phyloP scores from a whole-genome alignment of 805 yeast genomes.

The Saturnispora zaruensis region DNA sequence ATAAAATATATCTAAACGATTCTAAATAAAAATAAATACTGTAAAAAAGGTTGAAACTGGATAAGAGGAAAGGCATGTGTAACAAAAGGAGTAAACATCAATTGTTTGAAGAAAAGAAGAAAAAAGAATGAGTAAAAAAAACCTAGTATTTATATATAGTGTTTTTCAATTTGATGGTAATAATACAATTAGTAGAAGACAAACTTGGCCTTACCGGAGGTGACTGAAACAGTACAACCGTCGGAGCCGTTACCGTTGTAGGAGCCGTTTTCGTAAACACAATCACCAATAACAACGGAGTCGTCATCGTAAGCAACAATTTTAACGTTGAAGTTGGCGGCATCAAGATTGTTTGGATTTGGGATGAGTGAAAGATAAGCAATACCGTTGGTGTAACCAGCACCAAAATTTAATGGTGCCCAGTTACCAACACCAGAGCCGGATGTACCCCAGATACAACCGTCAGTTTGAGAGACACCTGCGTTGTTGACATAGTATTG shows the following conservation, averaged over 20 bases:
- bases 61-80: neutral
- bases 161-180: neutral
- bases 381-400: conserved; percentile 67
- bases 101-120: neutral
- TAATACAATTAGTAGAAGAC: conserved; percentile 21
- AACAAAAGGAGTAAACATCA: neutral
- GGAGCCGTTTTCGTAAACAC: conserved; percentile 35
- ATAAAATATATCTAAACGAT: neutral
- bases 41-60: neutral
- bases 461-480: conserved; percentile 82
- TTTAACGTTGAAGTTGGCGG: conserved; percentile 49
- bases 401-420: conserved; percentile 95
- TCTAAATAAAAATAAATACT: neutral
- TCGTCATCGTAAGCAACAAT: conserved; percentile 32
- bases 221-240: conserved; percentile 65
- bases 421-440: conserved; percentile 90
- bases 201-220: conserved; percentile 29
- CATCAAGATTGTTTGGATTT: conserved; percentile 75
- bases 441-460: conserved; percentile 86
- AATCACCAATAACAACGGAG: conserved; percentile 32
- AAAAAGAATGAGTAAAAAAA: neutral
- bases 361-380: conserved; percentile 88
- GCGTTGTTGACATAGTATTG: conserved; percentile 97
- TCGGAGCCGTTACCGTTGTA: conserved; percentile 53
- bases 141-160: neutral